These are phyloP conservation scores for Trichomonascus vanleenenianus DNA, from an alignment of 805 yeast genomes.

Conservation along the genomic window DNA sequence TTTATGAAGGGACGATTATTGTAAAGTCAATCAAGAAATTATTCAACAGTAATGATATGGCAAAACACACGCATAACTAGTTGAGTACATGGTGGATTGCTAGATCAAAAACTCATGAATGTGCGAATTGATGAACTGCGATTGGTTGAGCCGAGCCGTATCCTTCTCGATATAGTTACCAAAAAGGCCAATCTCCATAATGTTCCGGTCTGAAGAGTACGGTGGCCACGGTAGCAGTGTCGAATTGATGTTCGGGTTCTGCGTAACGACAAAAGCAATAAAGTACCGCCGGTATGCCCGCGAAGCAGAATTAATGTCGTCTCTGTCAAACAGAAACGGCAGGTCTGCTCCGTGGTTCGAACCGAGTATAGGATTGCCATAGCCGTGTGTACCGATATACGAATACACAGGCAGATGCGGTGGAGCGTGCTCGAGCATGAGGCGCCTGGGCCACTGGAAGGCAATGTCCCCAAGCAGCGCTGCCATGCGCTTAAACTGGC, in stretches of 20 bases:
- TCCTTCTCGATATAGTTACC: not conserved
- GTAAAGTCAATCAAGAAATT: no score
- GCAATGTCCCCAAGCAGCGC: conserved; percentile 12
- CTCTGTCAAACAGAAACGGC: not conserved
- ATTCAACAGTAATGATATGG: no score
- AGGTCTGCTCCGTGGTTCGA: conserved; percentile 11
- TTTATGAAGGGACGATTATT: no score
- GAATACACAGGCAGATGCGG: conserved; percentile 6
- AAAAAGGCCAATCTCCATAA: not conserved
- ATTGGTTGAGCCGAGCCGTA: not conserved
- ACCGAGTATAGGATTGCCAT: conserved; percentile 10
- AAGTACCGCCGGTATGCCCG: conserved; percentile 11
- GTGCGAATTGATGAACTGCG: not conserved
- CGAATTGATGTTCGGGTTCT: conserved; percentile 10
- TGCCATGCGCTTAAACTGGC: conserved; percentile 12
- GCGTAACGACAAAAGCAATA: conserved; percentile 11
- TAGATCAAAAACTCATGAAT: not conserved
- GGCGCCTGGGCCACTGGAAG: conserved; percentile 13
- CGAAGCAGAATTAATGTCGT: conserved; percentile 1
- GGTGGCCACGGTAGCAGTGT: not conserved
- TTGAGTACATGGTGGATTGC: no score
- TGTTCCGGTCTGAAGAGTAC: not conserved
- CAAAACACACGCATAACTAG: no score
- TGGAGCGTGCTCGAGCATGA: conserved; percentile 4
- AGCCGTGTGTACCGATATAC: conserved; percentile 3